Conservation (phyloP, 1,139 yeast species). For the Suhomyces bribrorum region DNA sequence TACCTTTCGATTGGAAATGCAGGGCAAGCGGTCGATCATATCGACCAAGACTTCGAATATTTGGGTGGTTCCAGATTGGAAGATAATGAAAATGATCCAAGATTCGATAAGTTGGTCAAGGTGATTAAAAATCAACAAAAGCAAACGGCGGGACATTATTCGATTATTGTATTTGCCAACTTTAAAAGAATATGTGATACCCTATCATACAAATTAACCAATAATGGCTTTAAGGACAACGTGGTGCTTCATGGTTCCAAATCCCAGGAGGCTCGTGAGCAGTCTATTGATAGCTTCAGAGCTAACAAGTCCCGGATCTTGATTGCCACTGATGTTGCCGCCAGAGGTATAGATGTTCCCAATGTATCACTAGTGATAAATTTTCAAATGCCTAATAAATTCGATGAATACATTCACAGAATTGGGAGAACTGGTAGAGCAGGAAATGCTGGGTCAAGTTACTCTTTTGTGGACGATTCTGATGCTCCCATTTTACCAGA, state of each 20-base stretch:
- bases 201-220: conserved; percentile 51
- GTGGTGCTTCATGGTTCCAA: conserved; percentile 84
- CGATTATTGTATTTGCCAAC: conserved; percentile 81
- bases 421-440: conserved; percentile 98
- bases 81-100: conserved; percentile 25
- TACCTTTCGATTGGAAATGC: conserved; percentile 66
- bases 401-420: conserved; percentile 84
- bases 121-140: conserved; percentile 32
- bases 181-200: conserved; percentile 71
- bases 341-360: conserved; percentile 88
- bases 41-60: conserved; percentile 68
- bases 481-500: conserved; percentile 57
- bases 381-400: conserved; percentile 74
- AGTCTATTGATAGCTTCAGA: conserved; percentile 66
- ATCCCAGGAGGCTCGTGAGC: conserved; percentile 83
- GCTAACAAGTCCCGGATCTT: conserved; percentile 63
- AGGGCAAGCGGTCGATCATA: conserved; percentile 64
- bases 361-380: conserved; percentile 83
- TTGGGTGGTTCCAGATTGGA: conserved; percentile 19
- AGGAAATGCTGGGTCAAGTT: conserved; percentile 74
- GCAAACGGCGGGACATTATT: conserved; percentile 27
- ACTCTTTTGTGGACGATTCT: conserved; percentile 64
- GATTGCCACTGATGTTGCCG: conserved; percentile 90
- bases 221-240: conserved; percentile 46
- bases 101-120: conserved; percentile 27